Evolutionary conservation across 1,284 basidiomycete genomes (phyloP), one percentile per base, ranked within the genome.

Genomic region (Cryptococcus wingfieldii): DNA sequence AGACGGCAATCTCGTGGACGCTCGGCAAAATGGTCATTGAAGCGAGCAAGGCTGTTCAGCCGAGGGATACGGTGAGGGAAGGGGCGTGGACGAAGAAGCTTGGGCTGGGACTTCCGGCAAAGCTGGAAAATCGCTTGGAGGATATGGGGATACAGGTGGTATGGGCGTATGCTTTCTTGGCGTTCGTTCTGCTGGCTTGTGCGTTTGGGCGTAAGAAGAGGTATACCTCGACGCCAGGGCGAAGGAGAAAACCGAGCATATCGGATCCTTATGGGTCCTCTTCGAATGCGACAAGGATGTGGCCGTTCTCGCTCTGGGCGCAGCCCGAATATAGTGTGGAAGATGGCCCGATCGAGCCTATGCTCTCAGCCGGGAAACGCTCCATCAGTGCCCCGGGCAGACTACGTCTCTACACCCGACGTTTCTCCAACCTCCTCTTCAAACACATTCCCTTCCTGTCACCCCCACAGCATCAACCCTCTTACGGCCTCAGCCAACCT

Each of bases 11-110:
- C 69, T 92, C 86, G 65, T 98, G 95, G 95, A 98, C 95, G 3
- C 80, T 98, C 31, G 95, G 96, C 46, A 98, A 98, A 76, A 97
- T 98, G 85, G 92, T 98, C 0, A 82, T 98, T 38, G 95, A 98
- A 77, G 95, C 95, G 10, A 91, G 88, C 77, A 89, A 88, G 63
- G 89, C 69, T 9, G 70, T 77, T 10, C 60, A 61, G 25, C 64
- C 66, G 4, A 59, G 67, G 13, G 65, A 64, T 6, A 18, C 46
- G 9, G 52, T 49, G 38, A 60, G 63, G 34, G 63, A 62, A 53
- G 56, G 54, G 14, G 59, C 51, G 39, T 69, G 65, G 63, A 54
- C 47, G 34, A 39, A 37, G 25, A 54, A 47, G 25, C 38, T 64
- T 39, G 50, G 59, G 14, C 27, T 63, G 5, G 51, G 58, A 16